These are phyloP conservation scores for Arthroderma sp. DNA, from an alignment of 2,329 filamentous ascomycete species.

Conservation along the genomic window DNA sequence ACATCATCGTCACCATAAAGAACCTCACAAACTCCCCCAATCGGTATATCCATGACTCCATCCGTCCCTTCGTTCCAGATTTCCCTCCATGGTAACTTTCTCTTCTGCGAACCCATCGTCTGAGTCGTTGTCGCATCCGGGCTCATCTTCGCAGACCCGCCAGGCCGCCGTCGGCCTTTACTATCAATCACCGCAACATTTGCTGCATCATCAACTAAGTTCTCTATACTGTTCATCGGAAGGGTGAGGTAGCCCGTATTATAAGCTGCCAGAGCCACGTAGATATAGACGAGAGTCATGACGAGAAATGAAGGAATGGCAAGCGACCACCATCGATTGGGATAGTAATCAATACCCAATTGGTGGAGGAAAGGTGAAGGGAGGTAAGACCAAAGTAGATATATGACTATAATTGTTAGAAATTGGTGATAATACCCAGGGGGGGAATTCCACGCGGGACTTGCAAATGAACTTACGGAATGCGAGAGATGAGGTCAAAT, in stretches of 20 bases:
- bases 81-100: constrained; percentile 55
- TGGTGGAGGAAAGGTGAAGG: constrained; percentile 84
- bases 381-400: constrained; percentile 74
- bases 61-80: constrained; percentile 91
- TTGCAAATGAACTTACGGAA: constrained; percentile 56
- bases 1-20: constrained; percentile 55
- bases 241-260: constrained; percentile 83
- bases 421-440: neutral
- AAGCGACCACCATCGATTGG: constrained; percentile 93
- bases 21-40: constrained; percentile 89
- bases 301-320: constrained; percentile 85
- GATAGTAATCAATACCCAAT: constrained; percentile 91
- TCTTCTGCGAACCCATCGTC: constrained; percentile 30
- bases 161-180: constrained; percentile 45
- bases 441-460: neutral
- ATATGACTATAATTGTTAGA: constrained; percentile 34
- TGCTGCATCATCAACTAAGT: constrained; percentile 79
- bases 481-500: constrained; percentile 70
- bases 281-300: constrained; percentile 80
- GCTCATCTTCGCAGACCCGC: constrained; percentile 31
- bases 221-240: constrained; percentile 66
- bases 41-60: constrained; percentile 90
- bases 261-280: constrained; percentile 79
- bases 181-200: constrained; percentile 71
- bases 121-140: constrained; percentile 29